phyloP scores from a whole-genome alignment of 2,329 filamentous ascomycete species.

The Chrysoporthe puriensis region DNA sequence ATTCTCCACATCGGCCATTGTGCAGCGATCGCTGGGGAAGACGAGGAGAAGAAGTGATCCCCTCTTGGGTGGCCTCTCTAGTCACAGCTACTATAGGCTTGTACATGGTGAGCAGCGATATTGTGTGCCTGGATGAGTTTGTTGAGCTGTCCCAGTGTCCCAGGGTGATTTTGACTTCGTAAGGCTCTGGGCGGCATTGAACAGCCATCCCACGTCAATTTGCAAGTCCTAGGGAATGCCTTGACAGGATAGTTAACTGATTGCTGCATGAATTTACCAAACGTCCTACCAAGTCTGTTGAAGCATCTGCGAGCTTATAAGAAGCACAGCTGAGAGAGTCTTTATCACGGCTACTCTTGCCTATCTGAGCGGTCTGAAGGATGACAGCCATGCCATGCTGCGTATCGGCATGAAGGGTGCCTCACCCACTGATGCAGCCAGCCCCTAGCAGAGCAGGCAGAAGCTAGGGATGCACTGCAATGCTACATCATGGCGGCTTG shows the following conservation, averaged over 20 bases:
- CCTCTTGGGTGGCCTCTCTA: neutral
- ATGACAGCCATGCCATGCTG: neutral
- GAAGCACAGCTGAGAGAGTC: neutral
- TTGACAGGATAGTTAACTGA: too few species aligned
- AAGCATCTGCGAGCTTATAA: neutral
- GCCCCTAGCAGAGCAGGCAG: neutral
- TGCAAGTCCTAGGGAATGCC: too few species aligned
- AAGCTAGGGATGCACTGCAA: neutral
- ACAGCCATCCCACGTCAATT: too few species aligned
- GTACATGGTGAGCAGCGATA: too few species aligned
- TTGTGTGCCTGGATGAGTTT: too few species aligned
- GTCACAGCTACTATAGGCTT: too few species aligned
- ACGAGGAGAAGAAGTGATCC: neutral
- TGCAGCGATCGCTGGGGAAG: neutral
- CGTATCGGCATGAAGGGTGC: too few species aligned
- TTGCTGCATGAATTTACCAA: too few species aligned
- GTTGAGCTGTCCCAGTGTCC: too few species aligned
- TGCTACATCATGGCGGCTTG: neutral
- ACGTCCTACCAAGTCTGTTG: too few species aligned
- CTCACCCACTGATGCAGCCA: neutral
- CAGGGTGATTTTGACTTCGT: too few species aligned
- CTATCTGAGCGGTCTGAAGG: neutral
- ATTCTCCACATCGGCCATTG: slow-evolving; percentile 9
- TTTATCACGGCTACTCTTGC: neutral
- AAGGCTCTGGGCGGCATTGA: too few species aligned